These are phyloP conservation scores for Albugo candida DNA, from an alignment of 352 stramenopile genomes.

Conservation along the genomic window DNA sequence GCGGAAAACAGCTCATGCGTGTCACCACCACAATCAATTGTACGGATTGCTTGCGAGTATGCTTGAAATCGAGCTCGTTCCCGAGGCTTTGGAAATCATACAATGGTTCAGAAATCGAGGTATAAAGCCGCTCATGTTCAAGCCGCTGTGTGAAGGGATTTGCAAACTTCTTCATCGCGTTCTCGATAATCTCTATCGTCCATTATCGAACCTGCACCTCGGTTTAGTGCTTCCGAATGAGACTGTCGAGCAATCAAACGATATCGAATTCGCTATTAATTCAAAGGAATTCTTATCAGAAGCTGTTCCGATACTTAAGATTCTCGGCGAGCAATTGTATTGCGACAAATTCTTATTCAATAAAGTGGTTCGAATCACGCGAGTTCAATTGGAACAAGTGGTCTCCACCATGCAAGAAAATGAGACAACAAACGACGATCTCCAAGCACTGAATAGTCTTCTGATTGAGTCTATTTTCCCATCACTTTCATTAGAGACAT, in stretches of 20 bases:
- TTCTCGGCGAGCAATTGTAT: conserved; percentile 43
- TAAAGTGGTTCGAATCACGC: conserved; percentile 46
- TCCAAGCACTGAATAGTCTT: conserved; percentile 13
- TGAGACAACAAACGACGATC: not conserved
- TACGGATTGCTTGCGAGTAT: conserved; percentile 66
- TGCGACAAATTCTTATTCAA: conserved; percentile 51
- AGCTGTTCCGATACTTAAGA: conserved; percentile 36
- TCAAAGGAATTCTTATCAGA: conserved; percentile 26
- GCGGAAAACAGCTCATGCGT: conserved; percentile 14
- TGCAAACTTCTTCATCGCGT: conserved; percentile 48
- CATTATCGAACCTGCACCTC: conserved; percentile 32
- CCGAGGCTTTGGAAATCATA: conserved; percentile 62
- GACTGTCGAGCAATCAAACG: not conserved
- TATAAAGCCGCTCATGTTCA: conserved; percentile 44
- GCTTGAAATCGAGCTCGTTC: conserved; percentile 43
- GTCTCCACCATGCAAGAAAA: not conserved
- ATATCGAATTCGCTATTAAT: not conserved
- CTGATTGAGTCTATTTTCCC: conserved; percentile 51
- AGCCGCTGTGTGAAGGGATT: conserved; percentile 36
- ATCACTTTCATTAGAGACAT: conserved; percentile 47
- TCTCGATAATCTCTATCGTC: conserved; percentile 28
- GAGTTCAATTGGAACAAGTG: conserved; percentile 21
- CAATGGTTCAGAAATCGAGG: conserved; percentile 46
- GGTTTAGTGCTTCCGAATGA: conserved; percentile 12
- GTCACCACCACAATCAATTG: conserved; percentile 45